Evolutionary conservation across 768 basidiomycete genomes (phyloP).

Genomic region (Serendipita sp.): DNA sequence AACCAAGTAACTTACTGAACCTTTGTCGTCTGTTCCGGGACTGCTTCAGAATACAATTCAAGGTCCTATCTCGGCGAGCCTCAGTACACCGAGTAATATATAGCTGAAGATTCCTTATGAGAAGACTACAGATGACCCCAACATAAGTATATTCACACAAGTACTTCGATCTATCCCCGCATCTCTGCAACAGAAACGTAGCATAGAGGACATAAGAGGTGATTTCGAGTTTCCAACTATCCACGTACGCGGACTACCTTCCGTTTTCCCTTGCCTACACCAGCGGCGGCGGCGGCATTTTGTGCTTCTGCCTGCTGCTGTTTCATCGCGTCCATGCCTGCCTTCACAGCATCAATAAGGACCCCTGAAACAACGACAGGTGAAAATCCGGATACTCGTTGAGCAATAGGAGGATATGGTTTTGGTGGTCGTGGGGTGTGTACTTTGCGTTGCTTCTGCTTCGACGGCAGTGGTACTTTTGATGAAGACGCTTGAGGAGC

Average conservation of each 20-base stretch:
- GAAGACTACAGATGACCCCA: no score
- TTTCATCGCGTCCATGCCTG: slow-evolving; percentile 59
- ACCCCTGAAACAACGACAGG: slow-evolving; percentile 63
- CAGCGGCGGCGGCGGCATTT: slow-evolving; percentile 6
- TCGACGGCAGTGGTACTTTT: neutral
- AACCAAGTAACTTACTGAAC: no score
- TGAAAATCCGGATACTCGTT: slow-evolving; percentile 63
- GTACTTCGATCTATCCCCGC: no score
- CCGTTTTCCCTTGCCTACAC: slow-evolving; percentile 52
- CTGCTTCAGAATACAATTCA: no score
- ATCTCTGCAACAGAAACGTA: no score
- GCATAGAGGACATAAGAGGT: no score
- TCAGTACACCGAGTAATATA: no score
- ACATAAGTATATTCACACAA: no score
- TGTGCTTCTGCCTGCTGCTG: slow-evolving; percentile 21
- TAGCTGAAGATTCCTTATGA: no score
- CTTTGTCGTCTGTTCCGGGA: no score
- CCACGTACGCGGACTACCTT: slow-evolving; percentile 64
- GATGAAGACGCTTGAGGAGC: slow-evolving; percentile 17
- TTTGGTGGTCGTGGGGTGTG: slow-evolving; percentile 57
- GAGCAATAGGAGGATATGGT: slow-evolving; percentile 54
- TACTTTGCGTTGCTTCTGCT: slow-evolving; percentile 32
- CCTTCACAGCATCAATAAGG: slow-evolving; percentile 68
- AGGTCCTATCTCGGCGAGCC: no score
- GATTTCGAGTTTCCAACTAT: slow-evolving; percentile 13